Evolutionary conservation across 169 alveolate genomes (phyloP).

Genomic region (Eimeria brunetti): DNA sequence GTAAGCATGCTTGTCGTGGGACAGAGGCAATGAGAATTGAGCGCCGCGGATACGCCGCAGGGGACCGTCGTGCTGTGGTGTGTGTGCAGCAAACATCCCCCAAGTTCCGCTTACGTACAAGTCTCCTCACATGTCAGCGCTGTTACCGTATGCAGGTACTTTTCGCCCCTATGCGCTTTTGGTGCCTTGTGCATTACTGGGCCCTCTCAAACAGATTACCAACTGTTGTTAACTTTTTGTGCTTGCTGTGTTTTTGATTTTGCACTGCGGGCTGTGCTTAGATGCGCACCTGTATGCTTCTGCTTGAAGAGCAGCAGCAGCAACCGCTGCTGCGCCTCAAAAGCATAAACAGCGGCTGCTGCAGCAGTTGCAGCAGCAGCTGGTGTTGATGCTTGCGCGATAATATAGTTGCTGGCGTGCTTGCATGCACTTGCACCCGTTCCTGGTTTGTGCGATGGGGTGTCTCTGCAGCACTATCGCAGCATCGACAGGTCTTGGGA

Average conservation of each 20-base stretch:
- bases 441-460: neutral
- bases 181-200: neutral
- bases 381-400: neutral
- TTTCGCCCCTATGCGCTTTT: neutral
- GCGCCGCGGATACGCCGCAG: neutral
- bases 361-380: neutral
- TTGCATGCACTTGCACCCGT: neutral
- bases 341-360: neutral
- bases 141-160: slow-evolving; percentile 77
- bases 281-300: neutral
- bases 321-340: neutral
- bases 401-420: neutral
- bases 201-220: neutral
- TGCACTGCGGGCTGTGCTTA: neutral
- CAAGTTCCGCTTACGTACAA: slow-evolving; percentile 57
- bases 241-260: neutral
- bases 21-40: neutral
- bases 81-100: slow-evolving; percentile 47
- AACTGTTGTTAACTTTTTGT: neutral
- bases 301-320: neutral
- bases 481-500: slow-evolving; percentile 36
- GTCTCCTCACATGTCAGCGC: slow-evolving; percentile 75
- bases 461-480: slow-evolving; percentile 40
- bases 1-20: neutral
- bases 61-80: neutral